A percentile compares a stretch with the other conserved stretches of the same genome.
Evolutionary conservation across 306 rosid genomes (phyloP).

Genomic region (Glycine tomentella): DNA sequence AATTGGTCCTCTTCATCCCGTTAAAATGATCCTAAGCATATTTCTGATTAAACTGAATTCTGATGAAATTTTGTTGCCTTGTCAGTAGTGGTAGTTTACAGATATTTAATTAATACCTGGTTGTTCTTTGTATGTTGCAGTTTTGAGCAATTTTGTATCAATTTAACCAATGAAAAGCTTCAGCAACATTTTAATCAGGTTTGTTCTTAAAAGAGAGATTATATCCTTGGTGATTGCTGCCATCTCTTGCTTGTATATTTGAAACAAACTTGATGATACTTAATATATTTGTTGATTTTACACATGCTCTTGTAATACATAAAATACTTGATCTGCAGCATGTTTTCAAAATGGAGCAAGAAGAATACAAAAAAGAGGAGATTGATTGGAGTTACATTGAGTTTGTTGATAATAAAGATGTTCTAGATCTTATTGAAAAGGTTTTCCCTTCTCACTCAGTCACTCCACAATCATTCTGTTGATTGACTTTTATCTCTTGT

Average conservation of each 20-base stretch:
- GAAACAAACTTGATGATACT: neutral
- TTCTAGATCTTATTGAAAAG: constrained; percentile 98
- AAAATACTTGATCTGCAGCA: constrained; percentile 73
- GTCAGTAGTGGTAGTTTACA: constrained; percentile 31
- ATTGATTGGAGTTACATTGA: constrained; percentile 99
- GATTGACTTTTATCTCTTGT: constrained; percentile 28
- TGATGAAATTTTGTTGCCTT: constrained; percentile 4
- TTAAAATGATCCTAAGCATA: constrained; percentile 23
- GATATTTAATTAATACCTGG: constrained; percentile 33
- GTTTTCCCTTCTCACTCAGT: constrained; percentile 57
- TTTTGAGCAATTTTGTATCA: constrained; percentile 99
- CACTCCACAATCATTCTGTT: constrained; percentile 35
- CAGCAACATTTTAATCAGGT: constrained; percentile 99
- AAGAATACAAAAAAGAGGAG: constrained; percentile 97
- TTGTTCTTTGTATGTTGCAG: constrained; percentile 57
- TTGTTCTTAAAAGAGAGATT: constrained; percentile 40
- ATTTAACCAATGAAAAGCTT: constrained; percentile 98
- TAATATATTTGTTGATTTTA: neutral
- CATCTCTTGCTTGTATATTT: constrained; percentile 38
- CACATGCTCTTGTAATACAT: constrained; percentile 35
- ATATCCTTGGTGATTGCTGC: constrained; percentile 38
- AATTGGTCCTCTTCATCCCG: neutral
- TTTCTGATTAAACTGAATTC: constrained; percentile 31
- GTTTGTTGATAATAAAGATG: constrained; percentile 95
- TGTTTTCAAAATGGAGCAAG: constrained; percentile 99